Conservation (phyloP, 2,329 filamentous ascomycete species). For the Sporothrix euskadiensis region DNA sequence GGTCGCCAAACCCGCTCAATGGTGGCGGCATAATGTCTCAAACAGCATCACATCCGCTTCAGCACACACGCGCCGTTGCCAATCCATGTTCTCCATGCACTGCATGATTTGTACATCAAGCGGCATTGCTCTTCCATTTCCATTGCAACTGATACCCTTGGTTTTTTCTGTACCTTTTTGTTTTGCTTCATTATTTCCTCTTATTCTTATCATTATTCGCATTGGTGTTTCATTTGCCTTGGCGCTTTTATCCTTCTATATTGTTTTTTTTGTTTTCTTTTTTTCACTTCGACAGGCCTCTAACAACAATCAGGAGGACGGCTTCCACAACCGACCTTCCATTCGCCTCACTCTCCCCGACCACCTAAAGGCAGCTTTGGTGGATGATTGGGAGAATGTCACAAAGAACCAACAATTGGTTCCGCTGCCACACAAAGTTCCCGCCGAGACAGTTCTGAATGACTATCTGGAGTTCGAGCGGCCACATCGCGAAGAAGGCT, state of each 20-base stretch:
- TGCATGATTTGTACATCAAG: no score
- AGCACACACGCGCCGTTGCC: not conserved
- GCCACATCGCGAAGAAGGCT: slow-evolving; percentile 63
- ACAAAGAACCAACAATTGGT: slow-evolving; percentile 94
- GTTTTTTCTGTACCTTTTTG: not conserved
- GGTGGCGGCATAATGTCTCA: not conserved
- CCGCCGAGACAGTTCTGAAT: slow-evolving; percentile 75
- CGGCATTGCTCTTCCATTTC: not conserved
- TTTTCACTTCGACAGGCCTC: not conserved
- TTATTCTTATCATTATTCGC: not conserved
- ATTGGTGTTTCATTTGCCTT: not conserved
- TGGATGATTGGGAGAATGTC: slow-evolving; percentile 98
- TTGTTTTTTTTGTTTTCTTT: not conserved
- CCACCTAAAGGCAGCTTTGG: slow-evolving; percentile 83
- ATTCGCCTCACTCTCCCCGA: slow-evolving; percentile 87
- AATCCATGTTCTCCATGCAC: not conserved
- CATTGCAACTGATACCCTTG: not conserved
- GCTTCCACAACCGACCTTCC: slow-evolving; percentile 78
- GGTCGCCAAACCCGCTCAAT: not conserved
- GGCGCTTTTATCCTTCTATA: not conserved
- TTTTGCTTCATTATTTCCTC: not conserved
- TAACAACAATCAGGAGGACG: slow-evolving; percentile 68
- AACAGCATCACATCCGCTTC: not conserved
- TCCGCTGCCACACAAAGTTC: slow-evolving; percentile 72
- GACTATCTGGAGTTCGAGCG: slow-evolving; percentile 75